Base-by-base conservation (phyloP, 2,329 filamentous ascomycete genomes). In the Epichloe coenophiala region DNA sequence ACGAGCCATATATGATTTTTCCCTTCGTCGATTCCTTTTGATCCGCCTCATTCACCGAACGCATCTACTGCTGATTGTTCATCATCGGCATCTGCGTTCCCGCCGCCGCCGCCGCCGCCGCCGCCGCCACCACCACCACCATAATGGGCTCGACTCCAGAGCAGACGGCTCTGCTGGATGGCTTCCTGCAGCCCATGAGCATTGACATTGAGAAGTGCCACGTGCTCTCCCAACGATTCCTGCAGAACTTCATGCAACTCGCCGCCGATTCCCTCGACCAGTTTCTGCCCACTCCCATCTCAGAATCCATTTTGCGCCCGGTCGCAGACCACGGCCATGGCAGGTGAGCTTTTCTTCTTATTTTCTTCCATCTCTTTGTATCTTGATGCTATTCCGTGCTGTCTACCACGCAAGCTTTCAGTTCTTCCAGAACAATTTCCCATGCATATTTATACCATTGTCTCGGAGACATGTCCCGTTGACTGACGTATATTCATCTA, bases 251-350 rank as follows among this genome's bases (percentile, higher is more conserved):
- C 57, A 63, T 61, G 21, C 58, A 65, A 6, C 66, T 83, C 44
- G 75, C 79, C 21, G 71, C 73, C 51, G 64, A 77, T 37, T 78
- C 77, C 1, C 53, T 64, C 21, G 66, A 75, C 39, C 78, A 82
- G 59, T 83, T 82, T 57, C 62, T 83, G 36, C 70, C 77, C 11
- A 82, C 79, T 3, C 79, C 79, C 45, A 79, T 83, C 56, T 77
- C 76, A 3, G 77, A 81, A 55, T 74, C 75, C 6, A 73, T 82
- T 49, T 60, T 82, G 54, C 69, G 74, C 38, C 76, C 74, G 9
- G 64, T 68, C 11, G 65, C 64, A 21, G 64, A 68, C 38, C 59
- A 61, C 48, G 66, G 68, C 55, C 68, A 67, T 53, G 71, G 73
- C 61, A 64, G 75, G 78, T 76, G 67, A 67, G 77, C 67, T 53